A percentile compares a stretch with the other conserved stretches of the same genome.
Evolutionary conservation across 2,329 filamentous ascomycete species (phyloP).

Genomic region (Trichoderma sp.): DNA sequence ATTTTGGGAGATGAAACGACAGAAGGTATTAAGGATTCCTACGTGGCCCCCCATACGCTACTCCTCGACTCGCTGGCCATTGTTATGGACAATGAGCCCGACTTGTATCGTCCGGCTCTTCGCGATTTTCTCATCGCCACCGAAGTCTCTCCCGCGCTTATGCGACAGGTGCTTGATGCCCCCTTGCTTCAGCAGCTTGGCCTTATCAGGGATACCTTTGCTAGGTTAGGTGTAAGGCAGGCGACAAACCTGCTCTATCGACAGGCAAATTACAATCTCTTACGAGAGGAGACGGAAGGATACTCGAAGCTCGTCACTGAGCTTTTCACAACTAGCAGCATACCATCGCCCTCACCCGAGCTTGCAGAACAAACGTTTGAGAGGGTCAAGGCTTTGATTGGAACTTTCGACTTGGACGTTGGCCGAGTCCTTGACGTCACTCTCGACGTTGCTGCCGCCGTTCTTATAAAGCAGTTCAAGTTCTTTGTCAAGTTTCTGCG

Average conservation of each 20-base stretch:
- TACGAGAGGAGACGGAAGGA: constrained; percentile 94
- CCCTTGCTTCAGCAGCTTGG: constrained; percentile 73
- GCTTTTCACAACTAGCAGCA: constrained; percentile 84
- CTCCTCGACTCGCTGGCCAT: constrained; percentile 85
- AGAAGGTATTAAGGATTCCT: constrained; percentile 52
- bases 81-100: constrained; percentile 69
- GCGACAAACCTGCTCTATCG: constrained; percentile 92
- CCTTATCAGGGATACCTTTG: constrained; percentile 82
- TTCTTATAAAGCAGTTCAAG: constrained; percentile 86
- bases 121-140: constrained; percentile 71
- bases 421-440: constrained; percentile 93
- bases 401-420: constrained; percentile 95
- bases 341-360: constrained; percentile 70
- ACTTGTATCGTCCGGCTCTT: constrained; percentile 52
- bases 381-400: constrained; percentile 89
- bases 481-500: constrained; percentile 95
- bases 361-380: constrained; percentile 86
- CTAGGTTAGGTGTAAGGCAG: constrained; percentile 79
- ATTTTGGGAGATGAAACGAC: constrained; percentile 63
- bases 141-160: constrained; percentile 67
- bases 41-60: constrained; percentile 61
- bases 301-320: constrained; percentile 97
- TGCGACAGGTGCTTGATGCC: constrained; percentile 83
- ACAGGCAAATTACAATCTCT: constrained; percentile 93
- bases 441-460: constrained; percentile 90